These are phyloP conservation scores for Melocanna baccifera DNA, from an alignment of 176 grass and related monocot genomes.

Conservation along the genomic window DNA sequence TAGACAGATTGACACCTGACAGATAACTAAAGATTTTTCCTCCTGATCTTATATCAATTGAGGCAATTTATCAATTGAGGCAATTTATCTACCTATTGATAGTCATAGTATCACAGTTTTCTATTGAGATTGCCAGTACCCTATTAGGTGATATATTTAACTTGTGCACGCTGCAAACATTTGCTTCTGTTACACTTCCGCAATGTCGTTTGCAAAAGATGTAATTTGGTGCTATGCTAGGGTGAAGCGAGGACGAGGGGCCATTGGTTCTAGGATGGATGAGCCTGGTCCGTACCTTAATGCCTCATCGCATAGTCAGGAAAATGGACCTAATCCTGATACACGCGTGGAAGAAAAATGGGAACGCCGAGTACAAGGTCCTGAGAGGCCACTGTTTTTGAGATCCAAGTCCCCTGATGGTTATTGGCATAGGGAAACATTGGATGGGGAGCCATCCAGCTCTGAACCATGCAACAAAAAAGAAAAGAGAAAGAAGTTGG, in stretches of 20 bases:
- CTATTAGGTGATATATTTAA: slow-evolving; percentile 7
- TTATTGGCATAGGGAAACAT: slow-evolving; percentile 13
- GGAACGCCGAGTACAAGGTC: slow-evolving; percentile 52
- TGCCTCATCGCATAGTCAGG: slow-evolving; percentile 13
- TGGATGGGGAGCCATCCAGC: slow-evolving; percentile 10
- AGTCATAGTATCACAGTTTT: background rate
- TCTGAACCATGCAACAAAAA: slow-evolving; percentile 26
- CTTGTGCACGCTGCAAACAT: background rate
- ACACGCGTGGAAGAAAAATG: slow-evolving; percentile 53
- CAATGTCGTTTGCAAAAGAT: background rate
- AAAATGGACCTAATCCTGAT: slow-evolving; percentile 25
- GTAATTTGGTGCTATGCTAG: slow-evolving; percentile 35
- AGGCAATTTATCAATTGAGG: background rate
- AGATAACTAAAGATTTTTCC: slow-evolving; percentile 8
- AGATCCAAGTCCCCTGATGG: slow-evolving; percentile 40
- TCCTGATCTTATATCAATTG: background rate
- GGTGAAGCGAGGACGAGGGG: slow-evolving; percentile 76
- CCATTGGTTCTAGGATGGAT: slow-evolving; percentile 86
- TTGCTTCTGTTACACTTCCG: background rate
- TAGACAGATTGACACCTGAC: background rate
- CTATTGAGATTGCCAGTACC: background rate
- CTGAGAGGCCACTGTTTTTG: slow-evolving; percentile 61
- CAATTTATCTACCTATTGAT: background rate
- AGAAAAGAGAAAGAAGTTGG: slow-evolving; percentile 26
- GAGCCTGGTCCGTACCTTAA: slow-evolving; percentile 71